These are phyloP conservation scores for Arachnomyces sp. DNA, from an alignment of 2,329 filamentous ascomycete genomes.

Conservation along the genomic window DNA sequence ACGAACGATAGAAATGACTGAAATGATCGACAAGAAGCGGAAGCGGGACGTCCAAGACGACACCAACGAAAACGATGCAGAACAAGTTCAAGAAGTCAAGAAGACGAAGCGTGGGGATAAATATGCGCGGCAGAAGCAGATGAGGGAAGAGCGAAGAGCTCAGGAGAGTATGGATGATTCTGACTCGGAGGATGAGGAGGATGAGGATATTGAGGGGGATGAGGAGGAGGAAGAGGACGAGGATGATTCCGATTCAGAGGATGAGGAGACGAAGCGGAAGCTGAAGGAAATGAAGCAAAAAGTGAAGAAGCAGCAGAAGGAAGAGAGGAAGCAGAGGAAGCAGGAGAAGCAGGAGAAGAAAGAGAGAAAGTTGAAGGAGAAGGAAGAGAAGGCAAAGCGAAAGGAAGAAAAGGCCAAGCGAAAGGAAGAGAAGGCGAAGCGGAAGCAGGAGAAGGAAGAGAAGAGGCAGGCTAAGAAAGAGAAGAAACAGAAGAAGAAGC, in stretches of 20 bases:
- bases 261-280: conserved; percentile 18
- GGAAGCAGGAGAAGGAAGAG: conserved; percentile 7
- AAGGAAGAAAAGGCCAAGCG: conserved; percentile 7
- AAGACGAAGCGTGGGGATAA: conserved; percentile 13
- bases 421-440: conserved; percentile 7
- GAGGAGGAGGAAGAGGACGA: conserved; percentile 15
- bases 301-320: conserved; percentile 16
- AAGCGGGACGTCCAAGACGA: neutral
- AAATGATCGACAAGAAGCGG: conserved; percentile 1
- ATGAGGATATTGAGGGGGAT: conserved; percentile 8
- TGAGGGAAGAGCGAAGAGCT: neutral
- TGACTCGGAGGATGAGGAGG: conserved; percentile 3
- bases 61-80: neutral
- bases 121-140: conserved; percentile 22
- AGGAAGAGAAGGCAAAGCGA: conserved; percentile 12
- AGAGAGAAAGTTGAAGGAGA: conserved; percentile 4
- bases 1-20: too few species aligned
- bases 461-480: conserved; percentile 12
- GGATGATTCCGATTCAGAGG: conserved; percentile 9
- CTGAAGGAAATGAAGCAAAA: conserved; percentile 13
- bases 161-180: conserved; percentile 11
- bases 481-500: conserved; percentile 7
- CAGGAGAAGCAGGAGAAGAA: conserved; percentile 5
- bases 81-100: conserved; percentile 1
- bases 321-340: conserved; percentile 9